Evolutionary conservation across 495 filamentous ascomycete species (phyloP).

Genomic region (Aspergillus heteromorphus): DNA sequence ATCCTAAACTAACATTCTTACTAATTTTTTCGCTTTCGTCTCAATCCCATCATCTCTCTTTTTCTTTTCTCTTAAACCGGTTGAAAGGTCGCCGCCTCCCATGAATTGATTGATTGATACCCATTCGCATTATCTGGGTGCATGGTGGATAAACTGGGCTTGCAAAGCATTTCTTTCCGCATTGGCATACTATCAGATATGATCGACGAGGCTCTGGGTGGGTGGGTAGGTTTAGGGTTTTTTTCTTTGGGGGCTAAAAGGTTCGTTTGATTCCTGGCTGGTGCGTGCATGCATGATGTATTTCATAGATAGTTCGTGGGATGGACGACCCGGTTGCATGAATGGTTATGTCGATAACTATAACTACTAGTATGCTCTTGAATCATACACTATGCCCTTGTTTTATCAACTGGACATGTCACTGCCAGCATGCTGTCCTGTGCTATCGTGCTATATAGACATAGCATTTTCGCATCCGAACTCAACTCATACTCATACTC

Average conservation of each 20-base stretch:
- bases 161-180: constrained; percentile 9
- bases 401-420: not conserved
- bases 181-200: not conserved
- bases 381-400: not conserved
- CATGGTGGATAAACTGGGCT: constrained; percentile 13
- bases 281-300: not conserved
- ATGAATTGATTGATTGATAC: constrained; percentile 25
- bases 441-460: not conserved
- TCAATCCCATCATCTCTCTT: not conserved
- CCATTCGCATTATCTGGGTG: constrained; percentile 27
- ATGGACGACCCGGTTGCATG: not conserved
- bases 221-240: not conserved
- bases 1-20: not conserved
- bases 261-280: not conserved
- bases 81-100: not conserved
- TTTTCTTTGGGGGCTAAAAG: not conserved
- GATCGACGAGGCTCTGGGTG: not conserved
- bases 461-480: not conserved
- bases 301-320: not conserved
- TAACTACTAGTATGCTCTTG: too few relatives aligned
- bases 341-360: not conserved
- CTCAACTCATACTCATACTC: too few relatives aligned
- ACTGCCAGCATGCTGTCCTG: not conserved
- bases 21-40: not conserved
- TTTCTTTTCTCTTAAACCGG: not conserved